These are phyloP conservation scores for Ustilago bromivora DNA, from an alignment of 1,284 basidiomycete species.

Conservation along the genomic window DNA sequence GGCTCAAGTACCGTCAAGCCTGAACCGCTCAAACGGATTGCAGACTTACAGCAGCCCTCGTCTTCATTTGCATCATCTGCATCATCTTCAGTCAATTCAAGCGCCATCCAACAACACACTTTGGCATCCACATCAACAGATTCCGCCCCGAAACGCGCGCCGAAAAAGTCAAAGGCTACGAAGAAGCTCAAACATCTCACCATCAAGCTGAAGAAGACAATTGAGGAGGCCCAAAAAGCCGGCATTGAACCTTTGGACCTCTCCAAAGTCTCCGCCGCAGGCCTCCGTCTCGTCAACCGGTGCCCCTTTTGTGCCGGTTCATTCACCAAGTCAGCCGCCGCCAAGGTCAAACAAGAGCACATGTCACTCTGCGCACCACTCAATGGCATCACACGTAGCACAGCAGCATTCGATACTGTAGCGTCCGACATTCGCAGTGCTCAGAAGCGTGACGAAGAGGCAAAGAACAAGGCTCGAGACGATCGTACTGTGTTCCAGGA, in stretches of 20 bases:
- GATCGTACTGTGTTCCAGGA: constrained; percentile 34
- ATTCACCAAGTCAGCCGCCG: constrained; percentile 30
- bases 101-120: neutral
- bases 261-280: constrained; percentile 10
- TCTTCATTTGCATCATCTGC: constrained; percentile 5
- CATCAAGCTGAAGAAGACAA: constrained; percentile 24
- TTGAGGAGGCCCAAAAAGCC: constrained; percentile 16
- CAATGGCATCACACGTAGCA: constrained; percentile 1
- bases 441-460: constrained; percentile 11
- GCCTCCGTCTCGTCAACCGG: constrained; percentile 27
- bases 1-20: neutral
- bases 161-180: constrained; percentile 12
- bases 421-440: constrained; percentile 12
- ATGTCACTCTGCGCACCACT: constrained; percentile 33
- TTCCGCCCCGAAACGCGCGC: neutral
- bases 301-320: constrained; percentile 36
- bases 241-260: constrained; percentile 22
- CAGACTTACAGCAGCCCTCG: neutral
- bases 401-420: constrained; percentile 22
- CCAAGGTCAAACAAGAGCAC: constrained; percentile 33
- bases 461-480: constrained; percentile 10
- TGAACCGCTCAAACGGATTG: neutral
- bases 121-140: neutral
- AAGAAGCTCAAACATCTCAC: constrained; percentile 4
- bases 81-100: neutral